Conservation (phyloP, 139 green algal genomes). For the Gonium pectorale region DNA sequence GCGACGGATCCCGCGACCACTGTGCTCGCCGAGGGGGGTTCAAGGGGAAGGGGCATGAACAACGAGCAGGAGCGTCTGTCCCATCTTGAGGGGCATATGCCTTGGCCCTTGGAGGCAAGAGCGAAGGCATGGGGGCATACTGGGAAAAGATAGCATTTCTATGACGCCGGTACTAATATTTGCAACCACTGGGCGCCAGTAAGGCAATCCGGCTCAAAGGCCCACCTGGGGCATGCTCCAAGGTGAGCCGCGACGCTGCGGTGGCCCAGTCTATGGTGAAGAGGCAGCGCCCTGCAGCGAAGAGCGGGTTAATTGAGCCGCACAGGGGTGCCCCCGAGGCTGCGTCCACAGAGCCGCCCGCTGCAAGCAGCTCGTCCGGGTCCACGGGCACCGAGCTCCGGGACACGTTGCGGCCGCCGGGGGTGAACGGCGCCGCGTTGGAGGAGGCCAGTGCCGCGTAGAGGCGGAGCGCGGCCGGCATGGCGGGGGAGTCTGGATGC, state of each 20-base stretch:
- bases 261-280: conserved; percentile 31
- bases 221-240: background rate
- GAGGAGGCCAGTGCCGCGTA: background rate
- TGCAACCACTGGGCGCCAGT: too few relatives aligned
- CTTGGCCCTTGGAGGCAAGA: too few relatives aligned
- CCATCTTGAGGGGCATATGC: too few relatives aligned
- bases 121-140: too few relatives aligned
- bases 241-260: background rate
- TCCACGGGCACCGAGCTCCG: background rate
- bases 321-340: background rate
- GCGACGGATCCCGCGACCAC: too few relatives aligned
- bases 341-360: background rate
- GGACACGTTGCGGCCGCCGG: background rate
- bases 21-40: too few relatives aligned
- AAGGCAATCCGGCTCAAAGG: too few relatives aligned
- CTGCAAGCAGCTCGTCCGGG: background rate
- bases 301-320: conserved; percentile 17
- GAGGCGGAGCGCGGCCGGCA: background rate
- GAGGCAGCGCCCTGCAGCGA: conserved; percentile 13
- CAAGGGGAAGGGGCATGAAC: too few relatives aligned
- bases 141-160: too few relatives aligned
- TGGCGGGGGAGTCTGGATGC: background rate
- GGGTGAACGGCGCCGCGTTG: conserved; percentile 31
- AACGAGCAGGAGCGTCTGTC: too few relatives aligned
- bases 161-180: too few relatives aligned